Conservation (phyloP, 1,139 yeast genomes). For the Yamadazyma blattariae region DNA sequence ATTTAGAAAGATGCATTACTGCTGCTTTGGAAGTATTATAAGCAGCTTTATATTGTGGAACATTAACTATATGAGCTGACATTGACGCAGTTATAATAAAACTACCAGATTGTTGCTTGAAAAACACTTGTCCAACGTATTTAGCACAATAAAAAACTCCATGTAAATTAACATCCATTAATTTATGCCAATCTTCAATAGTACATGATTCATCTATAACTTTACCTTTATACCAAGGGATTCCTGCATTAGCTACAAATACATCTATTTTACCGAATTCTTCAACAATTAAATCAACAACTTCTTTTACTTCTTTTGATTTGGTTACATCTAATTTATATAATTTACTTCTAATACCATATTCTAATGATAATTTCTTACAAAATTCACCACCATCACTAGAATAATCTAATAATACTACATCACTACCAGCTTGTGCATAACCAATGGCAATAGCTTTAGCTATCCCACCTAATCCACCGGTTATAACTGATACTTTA, state of each 20-base stretch:
- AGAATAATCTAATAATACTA: conserved; percentile 68
- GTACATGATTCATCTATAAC: conserved; percentile 50
- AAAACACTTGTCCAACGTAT: conserved; percentile 49
- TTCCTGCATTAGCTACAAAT: conserved; percentile 86
- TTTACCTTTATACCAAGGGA: conserved; percentile 78
- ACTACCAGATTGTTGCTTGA: conserved; percentile 48
- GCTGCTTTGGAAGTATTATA: conserved; percentile 60
- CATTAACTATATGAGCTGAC: conserved; percentile 55
- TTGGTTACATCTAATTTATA: conserved; percentile 66
- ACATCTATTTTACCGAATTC: conserved; percentile 76
- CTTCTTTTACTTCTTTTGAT: conserved; percentile 51
- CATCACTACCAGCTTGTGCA: conserved; percentile 87
- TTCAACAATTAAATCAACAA: conserved; percentile 50
- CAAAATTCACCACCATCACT: conserved; percentile 41
- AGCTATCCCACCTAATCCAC: conserved; percentile 83
- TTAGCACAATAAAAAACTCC: conserved; percentile 61
- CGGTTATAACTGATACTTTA: conserved; percentile 77
- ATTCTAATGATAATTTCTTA: conserved; percentile 47
- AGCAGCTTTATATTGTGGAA: conserved; percentile 54
- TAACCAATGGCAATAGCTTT: conserved; percentile 73
- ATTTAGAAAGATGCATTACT: conserved; percentile 48
- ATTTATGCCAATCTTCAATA: conserved; percentile 47
- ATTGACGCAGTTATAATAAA: conserved; percentile 62
- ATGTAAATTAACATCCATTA: conserved; percentile 52
- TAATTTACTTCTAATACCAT: conserved; percentile 61